Percentiles rank a stretch among this genome's conserved stretches.
Conservation (phyloP, 352 stramenopile genomes). For the Phytopythium delawarense region DNA sequence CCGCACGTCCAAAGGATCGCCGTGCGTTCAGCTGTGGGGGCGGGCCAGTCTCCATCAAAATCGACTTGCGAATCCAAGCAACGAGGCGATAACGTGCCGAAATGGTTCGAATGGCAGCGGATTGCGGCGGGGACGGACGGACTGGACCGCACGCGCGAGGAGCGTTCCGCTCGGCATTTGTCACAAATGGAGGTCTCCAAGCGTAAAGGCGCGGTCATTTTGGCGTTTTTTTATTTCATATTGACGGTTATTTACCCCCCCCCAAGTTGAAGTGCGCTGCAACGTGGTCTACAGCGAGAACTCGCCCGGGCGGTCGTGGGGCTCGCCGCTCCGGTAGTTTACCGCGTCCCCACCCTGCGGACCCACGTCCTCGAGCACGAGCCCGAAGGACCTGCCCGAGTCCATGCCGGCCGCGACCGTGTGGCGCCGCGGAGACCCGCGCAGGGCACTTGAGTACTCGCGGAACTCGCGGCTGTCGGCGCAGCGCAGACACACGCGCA, state of each 20-base stretch:
- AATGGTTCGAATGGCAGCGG: too few relatives aligned
- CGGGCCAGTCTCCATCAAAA: too few relatives aligned
- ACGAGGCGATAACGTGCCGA: neutral
- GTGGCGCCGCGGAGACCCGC: too few relatives aligned
- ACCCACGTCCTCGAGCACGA: neutral
- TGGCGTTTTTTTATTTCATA: neutral
- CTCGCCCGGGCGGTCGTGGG: neutral
- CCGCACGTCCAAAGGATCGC: too few relatives aligned
- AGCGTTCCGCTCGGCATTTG: neutral
- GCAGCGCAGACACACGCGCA: slow-evolving; percentile 36
- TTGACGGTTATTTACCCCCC: too few relatives aligned
- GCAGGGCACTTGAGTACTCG: slow-evolving; percentile 19
- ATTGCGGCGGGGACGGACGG: neutral
- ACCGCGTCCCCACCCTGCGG: neutral
- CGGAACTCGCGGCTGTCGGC: slow-evolving; percentile 36
- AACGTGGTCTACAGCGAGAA: slow-evolving; percentile 3
- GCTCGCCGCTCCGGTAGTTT: neutral
- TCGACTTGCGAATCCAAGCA: too few relatives aligned
- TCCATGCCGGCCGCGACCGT: neutral
- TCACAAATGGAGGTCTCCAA: neutral
- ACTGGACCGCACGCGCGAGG: too few relatives aligned
- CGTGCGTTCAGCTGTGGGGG: too few relatives aligned
- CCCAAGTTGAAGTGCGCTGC: neutral
- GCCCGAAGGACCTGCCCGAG: neutral
- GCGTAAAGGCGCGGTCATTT: neutral